phyloP scores from a whole-genome alignment of 2,329 filamentous ascomycete genomes.

The Fusarium keratoplasticum region DNA sequence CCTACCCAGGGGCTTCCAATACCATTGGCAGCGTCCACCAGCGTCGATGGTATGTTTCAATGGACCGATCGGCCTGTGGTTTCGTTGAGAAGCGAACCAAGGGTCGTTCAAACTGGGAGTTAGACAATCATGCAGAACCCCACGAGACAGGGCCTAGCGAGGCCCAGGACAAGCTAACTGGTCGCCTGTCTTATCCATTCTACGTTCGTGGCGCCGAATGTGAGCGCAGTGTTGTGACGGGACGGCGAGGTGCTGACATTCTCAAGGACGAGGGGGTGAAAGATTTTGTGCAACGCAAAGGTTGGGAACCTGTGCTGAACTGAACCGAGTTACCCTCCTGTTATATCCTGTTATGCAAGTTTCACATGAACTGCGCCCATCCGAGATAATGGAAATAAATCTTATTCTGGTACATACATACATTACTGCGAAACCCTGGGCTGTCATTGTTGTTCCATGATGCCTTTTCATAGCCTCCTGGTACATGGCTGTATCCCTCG shows the following conservation, averaged over 20 bases:
- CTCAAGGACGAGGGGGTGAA: constrained; percentile 70
- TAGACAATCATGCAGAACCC: neutral
- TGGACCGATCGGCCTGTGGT: constrained; percentile 70
- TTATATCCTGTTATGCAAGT: neutral
- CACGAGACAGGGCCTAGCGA: neutral
- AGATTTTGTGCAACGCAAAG: constrained; percentile 67
- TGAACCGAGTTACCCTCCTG: constrained; percentile 31
- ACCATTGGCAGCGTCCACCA: constrained; percentile 76
- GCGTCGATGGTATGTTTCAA: constrained; percentile 72
- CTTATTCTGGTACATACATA: constrained; percentile 27
- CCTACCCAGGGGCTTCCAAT: constrained; percentile 74
- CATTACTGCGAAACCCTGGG: constrained; percentile 24
- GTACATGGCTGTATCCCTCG: constrained; percentile 25
- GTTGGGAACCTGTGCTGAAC: constrained; percentile 65
- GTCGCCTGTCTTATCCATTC: constrained; percentile 65
- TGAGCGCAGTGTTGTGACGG: constrained; percentile 76
- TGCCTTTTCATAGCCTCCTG: constrained; percentile 9
- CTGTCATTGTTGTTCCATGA: constrained; percentile 5
- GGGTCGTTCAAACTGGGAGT: constrained; percentile 24
- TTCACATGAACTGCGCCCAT: neutral
- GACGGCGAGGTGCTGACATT: constrained; percentile 68
- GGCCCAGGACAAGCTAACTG: neutral
- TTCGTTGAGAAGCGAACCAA: constrained; percentile 57
- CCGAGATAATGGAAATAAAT: neutral
- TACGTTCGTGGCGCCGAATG: constrained; percentile 69